These are phyloP conservation scores for Globomyces pollinis-pini DNA, from an alignment of 192 early-diverging fungal species.

Conservation along the genomic window DNA sequence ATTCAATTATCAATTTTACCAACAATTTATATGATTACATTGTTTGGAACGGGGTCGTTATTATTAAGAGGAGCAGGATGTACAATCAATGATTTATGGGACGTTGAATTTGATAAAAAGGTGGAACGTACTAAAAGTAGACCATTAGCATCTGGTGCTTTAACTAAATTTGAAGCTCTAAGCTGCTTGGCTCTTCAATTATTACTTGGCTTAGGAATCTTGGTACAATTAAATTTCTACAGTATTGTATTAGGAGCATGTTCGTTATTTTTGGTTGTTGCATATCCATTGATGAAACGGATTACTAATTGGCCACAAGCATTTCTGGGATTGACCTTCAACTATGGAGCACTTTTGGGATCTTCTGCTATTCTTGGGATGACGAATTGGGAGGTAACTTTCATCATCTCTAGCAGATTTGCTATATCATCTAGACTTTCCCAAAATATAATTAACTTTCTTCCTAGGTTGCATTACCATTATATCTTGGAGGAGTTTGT, in stretches of 20 bases:
- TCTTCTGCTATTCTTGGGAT: conserved; percentile 68
- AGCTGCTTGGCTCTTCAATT: conserved; percentile 75
- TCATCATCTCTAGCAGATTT: too few relatives aligned
- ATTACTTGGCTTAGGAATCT: conserved; percentile 67
- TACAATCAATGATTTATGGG: conserved; percentile 97
- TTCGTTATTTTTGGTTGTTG: conserved; percentile 66
- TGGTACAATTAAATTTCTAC: conserved; percentile 75
- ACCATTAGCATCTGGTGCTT: conserved; percentile 72
- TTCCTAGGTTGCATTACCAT: not conserved
- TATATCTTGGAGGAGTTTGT: conserved; percentile 44
- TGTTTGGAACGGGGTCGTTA: conserved; percentile 80
- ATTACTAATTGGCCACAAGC: conserved; percentile 92
- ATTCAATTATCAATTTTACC: too few relatives aligned
- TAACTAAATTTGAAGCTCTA: conserved; percentile 61
- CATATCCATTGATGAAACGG: conserved; percentile 93
- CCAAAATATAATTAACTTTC: too few relatives aligned
- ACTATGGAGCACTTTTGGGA: conserved; percentile 88
- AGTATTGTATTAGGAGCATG: conserved; percentile 74
- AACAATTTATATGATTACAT: conserved; percentile 57
- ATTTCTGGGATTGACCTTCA: conserved; percentile 79
- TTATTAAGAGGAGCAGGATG: conserved; percentile 96
- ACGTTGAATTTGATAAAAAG: conserved; percentile 77
- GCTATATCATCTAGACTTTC: too few relatives aligned
- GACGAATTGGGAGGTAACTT: too few relatives aligned
- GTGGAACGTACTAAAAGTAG: conserved; percentile 68